phyloP scores from a whole-genome alignment of 306 rosid species.

The peach (Prunus persica) region Prunus_persica_NCBIv2 NC_034015.1:20174501-20175000 shows the following conservation, averaged over 20 bases:
- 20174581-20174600: slow-evolving; percentile 27
- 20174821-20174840: slow-evolving; percentile 17
- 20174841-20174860: slow-evolving; percentile 10
- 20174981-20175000: slow-evolving; percentile 29
- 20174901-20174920: slow-evolving; percentile 29
- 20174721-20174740: slow-evolving; percentile 26
- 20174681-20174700: slow-evolving; percentile 31
- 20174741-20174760: slow-evolving; percentile 20
- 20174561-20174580: slow-evolving; percentile 18
- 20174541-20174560: slow-evolving; percentile 19
- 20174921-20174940: slow-evolving; percentile 18
- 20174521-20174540: slow-evolving; percentile 26
- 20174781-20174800: slow-evolving; percentile 6
- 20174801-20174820: slow-evolving; percentile 16
- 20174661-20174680: slow-evolving; percentile 23
- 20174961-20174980: slow-evolving; percentile 29
- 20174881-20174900: slow-evolving; percentile 28
- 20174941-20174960: slow-evolving; percentile 28
- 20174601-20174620: slow-evolving; percentile 15
- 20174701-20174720: slow-evolving; percentile 23
- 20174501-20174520: slow-evolving; percentile 28
- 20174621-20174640: slow-evolving; percentile 19
- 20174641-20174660: slow-evolving; percentile 22
- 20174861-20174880: slow-evolving; percentile 28
- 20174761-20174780: slow-evolving; percentile 13